These are phyloP conservation scores for Apophysomyces sp. DNA, from an alignment of 371 early-diverging fungal species.

Conservation along the genomic window DNA sequence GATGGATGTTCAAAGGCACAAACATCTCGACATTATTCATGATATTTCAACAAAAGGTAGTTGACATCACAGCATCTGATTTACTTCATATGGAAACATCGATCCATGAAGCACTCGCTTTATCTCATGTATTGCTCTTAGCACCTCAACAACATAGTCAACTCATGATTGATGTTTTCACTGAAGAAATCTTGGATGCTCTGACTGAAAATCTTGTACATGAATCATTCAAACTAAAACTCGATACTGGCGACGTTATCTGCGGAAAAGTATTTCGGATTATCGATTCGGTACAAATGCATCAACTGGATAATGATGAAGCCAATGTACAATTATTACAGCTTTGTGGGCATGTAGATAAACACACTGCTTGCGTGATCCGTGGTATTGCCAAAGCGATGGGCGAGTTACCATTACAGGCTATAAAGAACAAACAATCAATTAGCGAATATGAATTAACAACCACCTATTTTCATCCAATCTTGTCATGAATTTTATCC, in stretches of 20 bases:
- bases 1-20: constrained; percentile 16
- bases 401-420: constrained; percentile 13
- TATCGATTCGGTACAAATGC: constrained; percentile 16
- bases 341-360: constrained; percentile 15
- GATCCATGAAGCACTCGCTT: constrained; percentile 17
- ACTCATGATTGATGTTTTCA: constrained; percentile 17
- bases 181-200: constrained; percentile 19
- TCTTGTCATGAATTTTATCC: constrained; percentile 14
- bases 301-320: constrained; percentile 18
- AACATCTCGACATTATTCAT: constrained; percentile 15
- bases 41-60: constrained; percentile 14
- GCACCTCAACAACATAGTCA: constrained; percentile 18
- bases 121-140: constrained; percentile 16
- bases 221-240: constrained; percentile 13
- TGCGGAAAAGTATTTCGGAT: constrained; percentile 18
- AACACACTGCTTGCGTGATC: constrained; percentile 16
- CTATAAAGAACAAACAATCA: constrained; percentile 18
- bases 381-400: constrained; percentile 17
- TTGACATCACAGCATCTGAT: constrained; percentile 12
- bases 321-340: constrained; percentile 18
- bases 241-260: constrained; percentile 9
- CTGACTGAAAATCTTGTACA: constrained; percentile 15
- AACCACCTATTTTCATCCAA: constrained; percentile 16
- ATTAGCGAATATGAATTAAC: constrained; percentile 18
- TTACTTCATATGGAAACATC: constrained; percentile 20